Evolutionary conservation across 192 early-diverging fungal genomes (phyloP), one percentile per base, ranked within the genome.

Genomic region (Backusella morwellensis): DNA sequence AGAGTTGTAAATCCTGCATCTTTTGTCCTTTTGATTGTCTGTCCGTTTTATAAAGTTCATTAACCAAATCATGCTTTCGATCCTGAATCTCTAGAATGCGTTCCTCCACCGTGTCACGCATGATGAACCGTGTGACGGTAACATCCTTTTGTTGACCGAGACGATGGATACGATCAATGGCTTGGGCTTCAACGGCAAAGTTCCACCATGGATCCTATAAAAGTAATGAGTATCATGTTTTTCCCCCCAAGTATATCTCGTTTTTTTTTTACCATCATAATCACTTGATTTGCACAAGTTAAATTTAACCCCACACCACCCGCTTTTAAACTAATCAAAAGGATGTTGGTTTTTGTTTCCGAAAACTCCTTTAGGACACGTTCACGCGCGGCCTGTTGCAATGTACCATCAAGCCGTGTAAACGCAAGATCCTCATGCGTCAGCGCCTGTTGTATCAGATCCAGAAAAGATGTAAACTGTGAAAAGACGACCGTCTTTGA

Each of bases 401-500:
- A 86, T 7, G 87, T 87, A n/a, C 97, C 97, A 78, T 98, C 96
- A 40, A 97, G 84, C n/a, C 94, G 83, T 11, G 88, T 83, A 79
- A 86, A 95, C 7, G 75, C 44, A 19, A 96, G 87, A 2, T 86
- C 86, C 14, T 89, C 85, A 40, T 85, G 74, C 35, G 72, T 52
- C 19, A 95, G 80, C 21, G 87, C 85, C 1, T 78, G 78, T 70
- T 89, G 89, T n/a, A 93, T 84, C 5, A 97, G 68, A 72, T 94
- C 90, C 26, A 98, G 86, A 87, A 97, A 92, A 6, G 83, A 83
- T 1, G 96, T 97, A 86, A 94, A 99, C 80, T 99, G 97, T 21
- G 96, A 97, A 79, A 98, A 99, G 0, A 99, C 91, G 4, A 99
- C 94, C 23, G 90, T 91, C 79, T 97, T 97, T 23, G 29, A 74